Evolutionary conservation across 495 filamentous ascomycete species (phyloP), one percentile per base, ranked within the genome.

Genomic region (Talaromyces adpressus): DNA sequence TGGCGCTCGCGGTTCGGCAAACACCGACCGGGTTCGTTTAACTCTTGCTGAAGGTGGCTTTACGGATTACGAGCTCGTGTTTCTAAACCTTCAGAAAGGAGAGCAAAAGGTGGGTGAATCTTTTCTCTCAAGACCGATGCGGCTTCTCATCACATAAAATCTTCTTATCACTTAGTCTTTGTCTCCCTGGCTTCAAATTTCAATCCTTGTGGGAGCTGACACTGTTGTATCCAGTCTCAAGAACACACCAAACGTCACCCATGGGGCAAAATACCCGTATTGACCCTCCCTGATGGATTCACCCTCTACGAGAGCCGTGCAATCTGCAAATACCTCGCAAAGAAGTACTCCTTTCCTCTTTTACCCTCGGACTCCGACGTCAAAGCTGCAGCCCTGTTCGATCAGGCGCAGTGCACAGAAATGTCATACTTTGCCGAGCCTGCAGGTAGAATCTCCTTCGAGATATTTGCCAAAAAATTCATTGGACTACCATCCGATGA

Each of bases 311-410:
- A 78, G 66, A 77, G 74, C 67, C 76, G 75, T 59, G 73, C 75
- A 62, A 77, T 79, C 70, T 79, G 76, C 73, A 75, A 73, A 68
- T 77, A 78, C 69, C 76, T 79, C 69, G 72, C 76, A 61, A 70
- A 52, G 32, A 77, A 75, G 64, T 77, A 77, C 74, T 68, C 68
- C 22, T 68, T 71, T 41, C 68, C 71, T 63, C 71, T 77, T 66
- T 65, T 77, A 57, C 75, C 75, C 57, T 52, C 70, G n/a, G 66
- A 66, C 63, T 72, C 73, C 18, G 75, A 77, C 69, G 51, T 76
- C 69, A 70, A 79, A 67, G 74, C 74, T 63, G 57, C 63, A 49
- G 76, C 76, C 62, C 69, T 75, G 61, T 77, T 79, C 65, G 75
- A 79, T 61, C 74, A 79, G 66, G 76, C 75, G 62, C 70, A 76